Evolutionary conservation across 2,329 filamentous ascomycete genomes (phyloP).

Genomic region (Lachnellula cervina): DNA sequence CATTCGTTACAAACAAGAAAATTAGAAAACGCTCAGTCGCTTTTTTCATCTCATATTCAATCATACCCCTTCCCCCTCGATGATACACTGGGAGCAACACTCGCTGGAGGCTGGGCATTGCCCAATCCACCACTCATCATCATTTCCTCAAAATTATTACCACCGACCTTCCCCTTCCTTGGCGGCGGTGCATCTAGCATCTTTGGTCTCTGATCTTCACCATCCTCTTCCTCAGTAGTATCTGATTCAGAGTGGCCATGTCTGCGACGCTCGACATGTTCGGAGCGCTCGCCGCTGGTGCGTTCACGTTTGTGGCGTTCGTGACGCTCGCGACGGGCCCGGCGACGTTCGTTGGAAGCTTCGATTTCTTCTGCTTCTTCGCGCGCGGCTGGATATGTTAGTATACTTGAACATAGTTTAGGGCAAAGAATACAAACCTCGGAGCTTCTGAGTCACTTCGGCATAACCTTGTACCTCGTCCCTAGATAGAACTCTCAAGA

Average conservation of each 20-base stretch:
- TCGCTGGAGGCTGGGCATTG: neutral
- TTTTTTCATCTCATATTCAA: neutral
- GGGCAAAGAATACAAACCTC: conserved; percentile 53
- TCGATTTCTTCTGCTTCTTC: conserved; percentile 28
- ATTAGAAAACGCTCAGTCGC: no score
- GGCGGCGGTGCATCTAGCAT: conserved; percentile 25
- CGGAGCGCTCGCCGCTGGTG: conserved; percentile 10
- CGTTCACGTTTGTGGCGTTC: conserved; percentile 30
- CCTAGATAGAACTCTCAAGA: conserved; percentile 77
- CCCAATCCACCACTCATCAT: conserved; percentile 30
- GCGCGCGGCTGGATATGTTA: conserved; percentile 21
- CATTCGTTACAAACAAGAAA: no score
- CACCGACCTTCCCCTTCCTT: conserved; percentile 9
- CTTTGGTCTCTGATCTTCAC: conserved; percentile 17
- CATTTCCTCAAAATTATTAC: conserved; percentile 19
- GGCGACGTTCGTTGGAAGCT: conserved; percentile 23
- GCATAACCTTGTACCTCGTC: conserved; percentile 89
- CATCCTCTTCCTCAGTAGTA: conserved; percentile 11
- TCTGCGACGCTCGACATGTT: conserved; percentile 8
- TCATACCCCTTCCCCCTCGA: neutral
- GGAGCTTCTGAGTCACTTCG: conserved; percentile 71
- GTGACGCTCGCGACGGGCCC: conserved; percentile 28
- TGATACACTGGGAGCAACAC: neutral
- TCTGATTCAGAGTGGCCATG: conserved; percentile 11
- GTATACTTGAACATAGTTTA: neutral